phyloP scores from a whole-genome alignment of 352 stramenopile species.

The Phytophthora fragariae region DNA sequence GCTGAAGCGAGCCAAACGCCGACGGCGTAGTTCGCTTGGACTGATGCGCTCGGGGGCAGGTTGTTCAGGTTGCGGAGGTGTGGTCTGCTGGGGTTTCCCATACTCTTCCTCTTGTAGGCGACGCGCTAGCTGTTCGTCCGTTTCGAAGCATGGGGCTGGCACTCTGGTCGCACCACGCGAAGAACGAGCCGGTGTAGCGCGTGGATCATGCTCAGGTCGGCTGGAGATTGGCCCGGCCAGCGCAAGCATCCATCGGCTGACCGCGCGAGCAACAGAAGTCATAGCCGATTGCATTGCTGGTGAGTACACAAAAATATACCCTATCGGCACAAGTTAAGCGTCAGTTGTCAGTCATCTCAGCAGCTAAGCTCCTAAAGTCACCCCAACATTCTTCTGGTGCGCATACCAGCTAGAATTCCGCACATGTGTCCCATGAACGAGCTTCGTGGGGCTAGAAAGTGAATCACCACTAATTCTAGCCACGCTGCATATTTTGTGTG shows the following conservation, averaged over 20 bases:
- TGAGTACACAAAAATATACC: constrained; percentile 41
- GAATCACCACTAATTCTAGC: constrained; percentile 90
- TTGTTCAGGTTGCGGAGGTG: constrained; percentile 17
- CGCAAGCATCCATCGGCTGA: constrained; percentile 18
- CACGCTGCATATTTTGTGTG: constrained; percentile 90
- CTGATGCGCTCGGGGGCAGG: constrained; percentile 16
- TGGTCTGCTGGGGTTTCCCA: background rate
- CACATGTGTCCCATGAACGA: constrained; percentile 92
- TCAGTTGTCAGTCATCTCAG: background rate
- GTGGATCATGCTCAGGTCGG: background rate
- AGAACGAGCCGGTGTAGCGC: constrained; percentile 6
- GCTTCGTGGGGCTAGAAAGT: constrained; percentile 77
- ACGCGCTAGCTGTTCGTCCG: constrained; percentile 35
- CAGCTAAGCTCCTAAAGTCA: too few relatives aligned
- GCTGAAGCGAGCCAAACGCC: constrained; percentile 37
- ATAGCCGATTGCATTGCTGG: constrained; percentile 29
- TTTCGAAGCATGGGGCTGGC: constrained; percentile 18
- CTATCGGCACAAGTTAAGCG: constrained; percentile 12
- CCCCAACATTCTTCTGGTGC: background rate
- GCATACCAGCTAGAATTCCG: constrained; percentile 81
- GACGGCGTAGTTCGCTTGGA: constrained; percentile 36
- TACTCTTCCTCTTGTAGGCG: constrained; percentile 45
- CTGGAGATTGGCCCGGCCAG: constrained; percentile 5
- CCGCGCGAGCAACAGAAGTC: constrained; percentile 9
- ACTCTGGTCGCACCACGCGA: constrained; percentile 3